Percentiles rank a stretch among this genome's conserved stretches.
Evolutionary conservation across 441 rosid genomes (phyloP).

Genomic region (Capsella rubella): DNA sequence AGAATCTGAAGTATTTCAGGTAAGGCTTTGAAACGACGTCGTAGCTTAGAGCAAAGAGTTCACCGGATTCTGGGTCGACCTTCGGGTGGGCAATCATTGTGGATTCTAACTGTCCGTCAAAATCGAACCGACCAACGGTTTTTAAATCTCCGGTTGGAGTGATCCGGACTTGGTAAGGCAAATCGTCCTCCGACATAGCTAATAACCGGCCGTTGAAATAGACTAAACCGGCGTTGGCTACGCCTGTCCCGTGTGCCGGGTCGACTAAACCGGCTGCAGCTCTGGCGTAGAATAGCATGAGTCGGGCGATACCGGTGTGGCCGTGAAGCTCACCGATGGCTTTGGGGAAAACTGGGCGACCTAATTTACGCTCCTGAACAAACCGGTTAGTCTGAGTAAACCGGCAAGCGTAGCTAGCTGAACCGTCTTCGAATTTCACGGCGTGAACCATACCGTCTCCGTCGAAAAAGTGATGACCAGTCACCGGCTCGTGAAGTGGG

Average conservation of each 20-base stretch:
- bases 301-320: conserved; percentile 73
- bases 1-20: conserved; percentile 66
- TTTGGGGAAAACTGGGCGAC: conserved; percentile 74
- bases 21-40: conserved; percentile 71
- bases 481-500: conserved; percentile 69
- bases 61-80: conserved; percentile 65
- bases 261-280: conserved; percentile 67
- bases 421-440: conserved; percentile 51
- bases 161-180: conserved; percentile 67
- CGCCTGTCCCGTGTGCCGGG: conserved; percentile 70
- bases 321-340: conserved; percentile 86
- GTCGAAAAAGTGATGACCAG: conserved; percentile 81
- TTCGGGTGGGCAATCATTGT: conserved; percentile 89
- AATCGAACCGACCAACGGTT: conserved; percentile 67
- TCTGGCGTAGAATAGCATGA: conserved; percentile 67
- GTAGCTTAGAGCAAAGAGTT: conserved; percentile 69
- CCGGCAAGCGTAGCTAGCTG: conserved; percentile 70
- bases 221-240: conserved; percentile 81
- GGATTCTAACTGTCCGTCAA: conserved; percentile 55
- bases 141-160: conserved; percentile 61
- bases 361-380: conserved; percentile 62
- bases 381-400: conserved; percentile 69
- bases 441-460: conserved; percentile 91
- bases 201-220: conserved; percentile 64
- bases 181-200: conserved; percentile 84